Percentiles rank a stretch among this genome's conserved stretches.
These are phyloP conservation scores for Hirsutella thompsonii DNA, from an alignment of 2,329 filamentous ascomycete genomes.

Conservation along the genomic window DNA sequence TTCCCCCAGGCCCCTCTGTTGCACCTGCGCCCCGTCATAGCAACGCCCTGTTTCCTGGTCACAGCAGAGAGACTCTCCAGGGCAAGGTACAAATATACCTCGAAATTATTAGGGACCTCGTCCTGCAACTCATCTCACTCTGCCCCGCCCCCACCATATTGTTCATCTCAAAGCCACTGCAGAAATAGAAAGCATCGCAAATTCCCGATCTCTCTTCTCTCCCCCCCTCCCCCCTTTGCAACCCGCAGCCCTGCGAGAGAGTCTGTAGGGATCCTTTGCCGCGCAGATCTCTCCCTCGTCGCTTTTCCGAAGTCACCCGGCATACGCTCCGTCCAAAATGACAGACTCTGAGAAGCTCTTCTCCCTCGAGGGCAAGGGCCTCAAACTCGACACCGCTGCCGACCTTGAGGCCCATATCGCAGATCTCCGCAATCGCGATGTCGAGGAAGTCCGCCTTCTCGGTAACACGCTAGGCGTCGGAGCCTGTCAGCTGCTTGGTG, in stretches of 20 bases:
- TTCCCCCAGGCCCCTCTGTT: too few species aligned
- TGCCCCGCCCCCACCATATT: slow-evolving; percentile 18
- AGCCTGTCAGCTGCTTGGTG: slow-evolving; percentile 73
- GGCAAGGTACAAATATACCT: neutral
- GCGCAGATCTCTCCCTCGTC: neutral
- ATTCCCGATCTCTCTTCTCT: neutral
- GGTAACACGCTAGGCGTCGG: slow-evolving; percentile 90
- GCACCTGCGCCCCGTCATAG: too few species aligned
- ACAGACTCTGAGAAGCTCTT: slow-evolving; percentile 49
- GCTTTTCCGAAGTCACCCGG: neutral
- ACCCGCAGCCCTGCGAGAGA: neutral
- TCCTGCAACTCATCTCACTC: neutral
- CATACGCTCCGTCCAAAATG: slow-evolving; percentile 13
- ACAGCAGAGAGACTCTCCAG: neutral
- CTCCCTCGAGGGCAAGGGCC: slow-evolving; percentile 78
- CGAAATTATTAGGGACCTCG: neutral
- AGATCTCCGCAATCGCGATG: slow-evolving; percentile 56
- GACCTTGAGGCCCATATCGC: slow-evolving; percentile 79
- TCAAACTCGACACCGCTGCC: slow-evolving; percentile 82
- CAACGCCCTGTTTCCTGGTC: neutral
- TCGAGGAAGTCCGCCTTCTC: slow-evolving; percentile 75
- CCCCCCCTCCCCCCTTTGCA: neutral
- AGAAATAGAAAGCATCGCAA: neutral
- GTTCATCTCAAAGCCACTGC: neutral
- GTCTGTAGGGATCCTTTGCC: neutral